These are phyloP conservation scores for Coleophoma eucalyptorum DNA, from an alignment of 2,329 filamentous ascomycete genomes.

Conservation along the genomic window DNA sequence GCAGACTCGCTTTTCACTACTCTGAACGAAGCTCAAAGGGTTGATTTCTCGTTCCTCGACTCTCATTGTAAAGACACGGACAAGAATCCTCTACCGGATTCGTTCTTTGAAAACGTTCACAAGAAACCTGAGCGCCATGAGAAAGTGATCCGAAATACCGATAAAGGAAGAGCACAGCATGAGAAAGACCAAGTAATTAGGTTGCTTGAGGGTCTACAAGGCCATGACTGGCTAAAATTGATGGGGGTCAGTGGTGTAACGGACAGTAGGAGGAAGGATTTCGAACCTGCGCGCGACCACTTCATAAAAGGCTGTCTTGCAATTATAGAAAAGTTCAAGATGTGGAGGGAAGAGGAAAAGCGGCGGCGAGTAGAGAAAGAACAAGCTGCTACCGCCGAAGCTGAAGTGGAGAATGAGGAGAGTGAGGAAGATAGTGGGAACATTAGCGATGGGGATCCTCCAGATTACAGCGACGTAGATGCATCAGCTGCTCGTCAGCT, in stretches of 20 bases:
- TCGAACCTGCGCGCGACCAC: constrained; percentile 78
- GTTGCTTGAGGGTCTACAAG: constrained; percentile 76
- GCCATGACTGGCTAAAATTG: constrained; percentile 87
- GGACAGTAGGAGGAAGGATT: constrained; percentile 80
- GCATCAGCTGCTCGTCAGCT: constrained; percentile 71
- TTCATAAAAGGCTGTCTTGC: constrained; percentile 80
- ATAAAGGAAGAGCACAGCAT: constrained; percentile 62
- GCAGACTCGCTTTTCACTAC: constrained; percentile 53
- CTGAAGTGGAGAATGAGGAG: constrained; percentile 37
- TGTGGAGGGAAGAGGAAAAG: constrained; percentile 89
- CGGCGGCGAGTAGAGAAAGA: constrained; percentile 74
- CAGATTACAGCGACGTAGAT: constrained; percentile 67
- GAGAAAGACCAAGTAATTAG: constrained; percentile 63
- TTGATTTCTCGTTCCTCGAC: constrained; percentile 52
- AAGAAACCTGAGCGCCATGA: constrained; percentile 57
- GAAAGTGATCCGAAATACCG: constrained; percentile 58
- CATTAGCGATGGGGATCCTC: constrained; percentile 45
- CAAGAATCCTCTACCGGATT: constrained; percentile 54
- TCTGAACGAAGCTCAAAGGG: constrained; percentile 50
- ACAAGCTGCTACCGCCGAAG: constrained; percentile 46
- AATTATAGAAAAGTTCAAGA: constrained; percentile 81
- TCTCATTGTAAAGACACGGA: constrained; percentile 31
- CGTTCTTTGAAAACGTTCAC: constrained; percentile 49
- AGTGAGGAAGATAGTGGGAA: constrained; percentile 24
- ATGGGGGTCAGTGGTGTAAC: constrained; percentile 83